phyloP scores from a whole-genome alignment of 306 rosid species.

The Citrullus colocynthis region DNA sequence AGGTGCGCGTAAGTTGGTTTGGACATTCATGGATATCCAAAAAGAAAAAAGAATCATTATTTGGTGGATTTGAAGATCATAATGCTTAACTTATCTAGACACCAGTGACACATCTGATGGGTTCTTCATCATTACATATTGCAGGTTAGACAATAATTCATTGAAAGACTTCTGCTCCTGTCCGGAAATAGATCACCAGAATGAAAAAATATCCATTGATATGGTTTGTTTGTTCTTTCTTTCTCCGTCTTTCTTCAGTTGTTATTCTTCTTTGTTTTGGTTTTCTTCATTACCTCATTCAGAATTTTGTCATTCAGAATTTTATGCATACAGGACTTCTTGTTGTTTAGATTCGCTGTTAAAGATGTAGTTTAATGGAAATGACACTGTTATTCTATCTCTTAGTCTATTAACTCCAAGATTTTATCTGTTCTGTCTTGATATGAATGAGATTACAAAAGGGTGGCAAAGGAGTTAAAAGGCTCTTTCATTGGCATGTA shows the following conservation, averaged over 20 bases:
- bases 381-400: background rate
- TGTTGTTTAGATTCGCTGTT: background rate
- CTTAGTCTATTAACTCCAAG: background rate
- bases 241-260: background rate
- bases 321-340: background rate
- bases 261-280: background rate
- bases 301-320: background rate
- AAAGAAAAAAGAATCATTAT: background rate
- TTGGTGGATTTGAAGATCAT: background rate
- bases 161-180: constrained; percentile 15
- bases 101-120: background rate
- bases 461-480: background rate
- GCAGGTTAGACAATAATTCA: constrained; percentile 38
- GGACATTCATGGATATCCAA: no score
- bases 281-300: background rate
- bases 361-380: background rate
- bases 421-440: background rate
- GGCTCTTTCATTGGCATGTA: background rate
- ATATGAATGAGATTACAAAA: background rate
- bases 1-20: no score
- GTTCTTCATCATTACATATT: constrained; percentile 14
- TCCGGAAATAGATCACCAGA: constrained; percentile 15
- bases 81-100: background rate
- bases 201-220: constrained; percentile 13
- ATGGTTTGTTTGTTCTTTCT: constrained; percentile 33